These are phyloP conservation scores for Cystofilobasidium ferigula DNA, from an alignment of 768 basidiomycete genomes.

Conservation along the genomic window DNA sequence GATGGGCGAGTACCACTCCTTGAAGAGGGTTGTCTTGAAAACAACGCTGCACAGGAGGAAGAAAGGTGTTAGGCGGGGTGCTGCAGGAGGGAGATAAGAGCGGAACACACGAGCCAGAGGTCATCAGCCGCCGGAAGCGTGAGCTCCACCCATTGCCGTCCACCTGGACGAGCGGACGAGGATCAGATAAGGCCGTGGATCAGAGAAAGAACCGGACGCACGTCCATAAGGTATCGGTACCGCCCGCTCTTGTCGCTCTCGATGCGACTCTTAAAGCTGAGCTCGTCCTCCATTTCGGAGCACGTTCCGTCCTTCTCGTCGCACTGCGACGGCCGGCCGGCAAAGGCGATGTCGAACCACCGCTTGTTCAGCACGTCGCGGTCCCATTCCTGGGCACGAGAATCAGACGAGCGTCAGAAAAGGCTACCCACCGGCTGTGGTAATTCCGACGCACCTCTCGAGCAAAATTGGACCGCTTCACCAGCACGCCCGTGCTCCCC, in stretches of 20 bases:
- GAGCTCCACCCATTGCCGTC: constrained; percentile 21
- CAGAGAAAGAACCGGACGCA: background rate
- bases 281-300: constrained; percentile 16
- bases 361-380: constrained; percentile 4
- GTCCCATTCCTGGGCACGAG: background rate
- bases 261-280: background rate
- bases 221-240: constrained; percentile 18
- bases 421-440: too few species aligned
- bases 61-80: background rate
- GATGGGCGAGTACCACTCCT: constrained; percentile 12
- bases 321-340: constrained; percentile 14
- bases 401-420: background rate
- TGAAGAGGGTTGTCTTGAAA: constrained; percentile 20
- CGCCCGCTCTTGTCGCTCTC: background rate
- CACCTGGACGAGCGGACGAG: background rate
- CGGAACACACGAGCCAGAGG: constrained; percentile 13
- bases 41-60: background rate
- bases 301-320: constrained; percentile 19
- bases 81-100: too few species aligned
- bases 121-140: constrained; percentile 16
- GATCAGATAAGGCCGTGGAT: background rate
- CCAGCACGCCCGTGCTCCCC: background rate
- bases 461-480: background rate
- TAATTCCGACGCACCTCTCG: constrained; percentile 11
- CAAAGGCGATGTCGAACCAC: constrained; percentile 22